Conservation (phyloP, 441 rosid species). For the Bruguiera hainesii region DNA sequence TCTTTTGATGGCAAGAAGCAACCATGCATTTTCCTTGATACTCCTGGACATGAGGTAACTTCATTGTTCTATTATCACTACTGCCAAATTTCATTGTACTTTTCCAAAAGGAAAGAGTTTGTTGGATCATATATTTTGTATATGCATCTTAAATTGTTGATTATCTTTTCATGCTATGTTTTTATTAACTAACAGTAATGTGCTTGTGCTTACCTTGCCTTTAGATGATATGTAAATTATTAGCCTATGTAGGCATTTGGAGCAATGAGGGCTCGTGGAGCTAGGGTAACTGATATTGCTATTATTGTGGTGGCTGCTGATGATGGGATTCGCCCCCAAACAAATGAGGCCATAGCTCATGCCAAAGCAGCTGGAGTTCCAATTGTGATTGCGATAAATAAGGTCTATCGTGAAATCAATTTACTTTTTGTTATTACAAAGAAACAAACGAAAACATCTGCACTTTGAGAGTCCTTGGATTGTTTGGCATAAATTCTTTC, state of each 20-base stretch:
- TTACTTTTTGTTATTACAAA: neutral
- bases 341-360: slow-evolving; percentile 96
- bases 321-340: slow-evolving; percentile 99
- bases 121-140: neutral
- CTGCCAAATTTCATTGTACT: too few species aligned
- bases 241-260: slow-evolving; percentile 82
- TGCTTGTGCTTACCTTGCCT: slow-evolving; percentile 19
- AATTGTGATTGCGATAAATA: slow-evolving; percentile 83
- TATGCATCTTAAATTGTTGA: slow-evolving; percentile 7
- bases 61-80: neutral
- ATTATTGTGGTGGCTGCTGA: slow-evolving; percentile 97
- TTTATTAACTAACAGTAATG: slow-evolving; percentile 11
- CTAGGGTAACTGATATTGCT: slow-evolving; percentile 94
- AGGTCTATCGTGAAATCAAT: slow-evolving; percentile 40
- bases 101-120: slow-evolving; percentile 8
- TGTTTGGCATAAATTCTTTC: slow-evolving; percentile 15
- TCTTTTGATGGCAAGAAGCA: slow-evolving; percentile 81
- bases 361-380: slow-evolving; percentile 98
- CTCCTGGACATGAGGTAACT: slow-evolving; percentile 97
- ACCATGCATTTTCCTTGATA: slow-evolving; percentile 93
- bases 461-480: slow-evolving; percentile 1
- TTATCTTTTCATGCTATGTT: slow-evolving; percentile 4
- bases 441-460: neutral
- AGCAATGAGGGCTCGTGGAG: slow-evolving; percentile 99
- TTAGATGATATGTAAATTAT: slow-evolving; percentile 33